Conservation (phyloP, 2,329 filamentous ascomycete species). For the Epichloe typhina region DNA sequence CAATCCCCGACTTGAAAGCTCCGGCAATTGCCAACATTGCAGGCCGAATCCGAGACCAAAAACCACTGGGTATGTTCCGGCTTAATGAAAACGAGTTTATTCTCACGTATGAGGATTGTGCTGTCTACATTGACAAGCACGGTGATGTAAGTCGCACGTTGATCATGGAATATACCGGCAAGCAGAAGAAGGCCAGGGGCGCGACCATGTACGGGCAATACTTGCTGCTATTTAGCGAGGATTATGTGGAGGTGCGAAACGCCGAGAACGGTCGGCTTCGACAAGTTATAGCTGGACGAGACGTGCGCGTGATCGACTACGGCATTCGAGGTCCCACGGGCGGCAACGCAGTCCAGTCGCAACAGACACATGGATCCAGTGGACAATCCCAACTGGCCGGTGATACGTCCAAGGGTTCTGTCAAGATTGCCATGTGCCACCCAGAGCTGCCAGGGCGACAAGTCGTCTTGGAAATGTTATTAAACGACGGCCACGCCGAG, state of each 20-base stretch:
- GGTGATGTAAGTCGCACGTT: constrained; percentile 88
- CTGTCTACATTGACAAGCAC: constrained; percentile 96
- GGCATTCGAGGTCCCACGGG: constrained; percentile 53
- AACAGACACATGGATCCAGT: constrained; percentile 22
- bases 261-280: constrained; percentile 87
- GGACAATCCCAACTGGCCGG: constrained; percentile 22
- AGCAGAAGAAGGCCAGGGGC: constrained; percentile 56
- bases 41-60: constrained; percentile 66
- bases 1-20: constrained; percentile 73
- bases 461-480: constrained; percentile 79
- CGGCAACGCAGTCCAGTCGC: constrained; percentile 24
- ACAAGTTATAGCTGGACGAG: constrained; percentile 85
- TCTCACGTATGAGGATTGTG: constrained; percentile 88
- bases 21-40: constrained; percentile 76
- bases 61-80: constrained; percentile 90
- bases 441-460: constrained; percentile 74
- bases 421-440: constrained; percentile 94
- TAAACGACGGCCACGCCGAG: constrained; percentile 71
- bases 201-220: constrained; percentile 88
- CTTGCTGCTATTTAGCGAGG: constrained; percentile 82
- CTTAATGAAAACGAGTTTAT: constrained; percentile 87
- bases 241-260: constrained; percentile 95
- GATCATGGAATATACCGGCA: constrained; percentile 98
- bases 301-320: constrained; percentile 84
- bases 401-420: constrained; percentile 52